Evolutionary conservation across 371 early-diverging fungal species (phyloP), one percentile per base, ranked within the genome.

Genomic region (Lichtheimia corymbifera): DNA sequence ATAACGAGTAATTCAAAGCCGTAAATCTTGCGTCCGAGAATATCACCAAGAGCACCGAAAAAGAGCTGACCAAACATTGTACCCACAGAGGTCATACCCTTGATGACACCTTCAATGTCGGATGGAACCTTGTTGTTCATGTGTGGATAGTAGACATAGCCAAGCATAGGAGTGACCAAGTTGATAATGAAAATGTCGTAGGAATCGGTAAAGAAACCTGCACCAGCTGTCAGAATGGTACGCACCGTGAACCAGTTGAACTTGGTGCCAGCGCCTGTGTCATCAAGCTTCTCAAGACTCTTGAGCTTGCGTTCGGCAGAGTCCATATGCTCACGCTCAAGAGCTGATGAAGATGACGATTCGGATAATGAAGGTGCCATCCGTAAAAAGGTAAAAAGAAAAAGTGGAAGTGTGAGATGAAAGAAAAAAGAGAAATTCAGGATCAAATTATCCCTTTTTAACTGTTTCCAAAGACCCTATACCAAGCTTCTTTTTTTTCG

Each of bases 171-270:
- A 3, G 91, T 80, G 55, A 89, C 88, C 67, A 93, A 72, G 66
- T 88, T 88, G 72, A 93, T 93, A 58, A 89, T 88, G 64, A 94
- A 95, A 40, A 92, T 82, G 83, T 95, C 93, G 73, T 93, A 92
- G n/a, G 93, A 88, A 71, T 93, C 93, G 22, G 93, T 93, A 68
- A 91, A 92, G 81, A 93, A 93, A 62, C 95, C 94, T 52, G 88
- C 82, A 50, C 95, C 95, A 4, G 93, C 85, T 22, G 93, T 92
- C 42, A 93, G 64, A 72, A 90, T 87, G 30, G 95, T 88, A 55
- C 90, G 85, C 50, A 92, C 65, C 64, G 93, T 93, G 72, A 91
- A 91, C 91, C 91, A 90, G 58, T 78, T 78, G 74, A 76, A 74
- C 18, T 71, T 64, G 60, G 68, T 67, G 53, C 75, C 75, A 53